Evolutionary conservation across 495 filamentous ascomycete genomes (phyloP), one percentile per base, ranked within the genome.

Genomic region (Neurospora sp.): DNA sequence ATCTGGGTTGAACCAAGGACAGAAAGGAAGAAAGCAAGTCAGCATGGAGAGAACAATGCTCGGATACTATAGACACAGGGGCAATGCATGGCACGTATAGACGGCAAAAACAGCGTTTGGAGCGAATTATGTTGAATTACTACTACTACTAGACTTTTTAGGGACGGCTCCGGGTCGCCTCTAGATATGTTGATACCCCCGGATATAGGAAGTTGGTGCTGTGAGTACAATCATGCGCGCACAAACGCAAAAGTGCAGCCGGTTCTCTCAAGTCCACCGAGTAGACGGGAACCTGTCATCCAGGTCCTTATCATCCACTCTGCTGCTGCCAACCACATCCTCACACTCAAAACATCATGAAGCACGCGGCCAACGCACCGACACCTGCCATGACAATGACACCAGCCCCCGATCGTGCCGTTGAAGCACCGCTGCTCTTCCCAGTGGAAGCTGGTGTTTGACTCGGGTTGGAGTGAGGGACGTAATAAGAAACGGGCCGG

Each of bases 1-100:
- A 83, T 69, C 72, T 82, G 14, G 83, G 84, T 71, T 87, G 75
- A 38, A 40, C 27, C 1, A 35, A 18, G 27, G 27, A 16, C 14
- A 65, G 9, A 14, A 53, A 53, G 45, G 27, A 27, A 59, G 27
- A 20, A 53, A 9, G 10, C 45, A 65, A 4, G 1, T 35, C 22
- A 65, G 14, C 53, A 35, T 1, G 12, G 53, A 65, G 53, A 35
- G 12, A 61, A 18, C 10, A 61, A 35, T 27, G 6, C 1, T 8
- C 4, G 12, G 53, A 35, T 6, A 61, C 27, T 31, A 61, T 65
- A 65, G 27, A 65, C 53, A 65, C 22, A 27, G 27, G 12, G 27
- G 14, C 53, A 65, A 35, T 35, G 22, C 53, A 65, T 65, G 53
- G 27, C 53, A 65, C 27, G 53, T 2, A 18, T 65, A 35, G 27